Conservation (phyloP, 768 basidiomycete genomes). For the Pleurotus pulmonarius region DNA sequence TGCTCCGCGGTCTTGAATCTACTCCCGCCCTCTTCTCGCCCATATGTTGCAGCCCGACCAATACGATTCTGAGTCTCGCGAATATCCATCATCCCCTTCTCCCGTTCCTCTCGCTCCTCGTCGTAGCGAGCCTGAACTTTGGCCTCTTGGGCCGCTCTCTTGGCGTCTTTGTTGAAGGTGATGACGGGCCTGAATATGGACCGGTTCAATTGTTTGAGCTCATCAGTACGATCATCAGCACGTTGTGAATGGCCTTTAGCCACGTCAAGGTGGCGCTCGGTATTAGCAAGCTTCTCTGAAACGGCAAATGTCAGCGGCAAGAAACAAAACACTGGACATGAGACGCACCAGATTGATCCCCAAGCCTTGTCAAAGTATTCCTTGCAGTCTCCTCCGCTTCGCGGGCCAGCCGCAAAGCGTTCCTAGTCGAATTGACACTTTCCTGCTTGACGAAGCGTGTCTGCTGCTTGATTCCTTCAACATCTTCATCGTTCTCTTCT, state of each 20-base stretch:
- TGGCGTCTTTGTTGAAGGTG: constrained; percentile 89
- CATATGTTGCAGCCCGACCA: constrained; percentile 68
- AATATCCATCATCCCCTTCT: constrained; percentile 82
- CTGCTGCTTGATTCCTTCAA: constrained; percentile 94
- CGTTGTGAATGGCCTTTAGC: constrained; percentile 82
- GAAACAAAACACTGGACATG: neutral
- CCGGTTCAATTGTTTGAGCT: constrained; percentile 90
- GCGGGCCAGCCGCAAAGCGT: constrained; percentile 89
- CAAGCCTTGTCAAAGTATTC: constrained; percentile 77
- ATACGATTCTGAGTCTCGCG: constrained; percentile 85
- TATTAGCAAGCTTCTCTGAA: constrained; percentile 84
- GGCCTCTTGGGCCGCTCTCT: constrained; percentile 82
- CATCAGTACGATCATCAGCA: constrained; percentile 91
- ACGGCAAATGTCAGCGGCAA: no score
- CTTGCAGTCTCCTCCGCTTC: constrained; percentile 96
- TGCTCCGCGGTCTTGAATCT: constrained; percentile 49
- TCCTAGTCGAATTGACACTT: constrained; percentile 81
- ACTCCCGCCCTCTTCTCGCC: constrained; percentile 36
- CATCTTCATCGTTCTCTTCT: constrained; percentile 80
- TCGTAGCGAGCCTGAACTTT: constrained; percentile 84
- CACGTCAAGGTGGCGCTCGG: constrained; percentile 91
- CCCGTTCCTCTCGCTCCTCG: constrained; percentile 79
- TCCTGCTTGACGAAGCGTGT: constrained; percentile 90
- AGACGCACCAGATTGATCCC: constrained; percentile 85
- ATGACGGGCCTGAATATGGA: constrained; percentile 94